Percentiles rank a stretch among this genome's conserved stretches.
phyloP scores from a whole-genome alignment of 495 filamentous ascomycete species.

The Penicillium ochrochloron region DNA sequence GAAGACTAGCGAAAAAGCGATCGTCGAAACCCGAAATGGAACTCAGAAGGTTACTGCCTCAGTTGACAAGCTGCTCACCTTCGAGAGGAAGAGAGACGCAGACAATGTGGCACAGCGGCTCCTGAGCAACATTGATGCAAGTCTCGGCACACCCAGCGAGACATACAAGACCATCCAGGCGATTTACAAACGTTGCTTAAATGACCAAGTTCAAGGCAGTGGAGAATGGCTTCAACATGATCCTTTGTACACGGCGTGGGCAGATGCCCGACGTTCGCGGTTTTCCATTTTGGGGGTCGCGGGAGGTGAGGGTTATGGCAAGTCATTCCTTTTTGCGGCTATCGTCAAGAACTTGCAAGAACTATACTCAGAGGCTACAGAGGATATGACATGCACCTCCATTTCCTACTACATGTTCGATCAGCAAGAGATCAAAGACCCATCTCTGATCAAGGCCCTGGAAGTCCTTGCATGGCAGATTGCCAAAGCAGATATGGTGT shows the following conservation, averaged over 20 bases:
- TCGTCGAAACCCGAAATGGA: slow-evolving; percentile 22
- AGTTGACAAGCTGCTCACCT: slow-evolving; percentile 22
- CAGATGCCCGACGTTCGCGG: slow-evolving; percentile 4
- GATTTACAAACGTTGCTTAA: slow-evolving; percentile 10
- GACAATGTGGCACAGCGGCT: slow-evolving; percentile 13
- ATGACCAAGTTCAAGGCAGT: slow-evolving; percentile 19
- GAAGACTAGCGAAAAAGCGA: slow-evolving; percentile 19
- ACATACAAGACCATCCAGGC: slow-evolving; percentile 11
- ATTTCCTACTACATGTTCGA: slow-evolving; percentile 24
- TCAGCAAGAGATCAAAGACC: slow-evolving; percentile 4
- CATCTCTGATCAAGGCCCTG: slow-evolving; percentile 22
- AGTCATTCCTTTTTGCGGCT: slow-evolving; percentile 26
- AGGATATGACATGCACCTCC: slow-evolving; percentile 22
- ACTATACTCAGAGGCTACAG: neutral
- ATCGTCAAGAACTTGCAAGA: slow-evolving; percentile 19
- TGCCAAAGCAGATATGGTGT: slow-evolving; percentile 22
- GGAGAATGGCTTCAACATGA: slow-evolving; percentile 25
- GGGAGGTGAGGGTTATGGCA: slow-evolving; percentile 27
- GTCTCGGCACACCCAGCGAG: slow-evolving; percentile 22
- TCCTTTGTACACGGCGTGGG: slow-evolving; percentile 7
- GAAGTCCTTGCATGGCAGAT: slow-evolving; percentile 28
- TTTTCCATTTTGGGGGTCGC: slow-evolving; percentile 21
- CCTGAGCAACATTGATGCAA: slow-evolving; percentile 17
- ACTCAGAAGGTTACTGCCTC: slow-evolving; percentile 20
- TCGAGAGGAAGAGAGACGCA: slow-evolving; percentile 25